Evolutionary conservation across 371 early-diverging fungal species (phyloP), one percentile per base, ranked within the genome.

Genomic region (Mortierella sp.): DNA sequence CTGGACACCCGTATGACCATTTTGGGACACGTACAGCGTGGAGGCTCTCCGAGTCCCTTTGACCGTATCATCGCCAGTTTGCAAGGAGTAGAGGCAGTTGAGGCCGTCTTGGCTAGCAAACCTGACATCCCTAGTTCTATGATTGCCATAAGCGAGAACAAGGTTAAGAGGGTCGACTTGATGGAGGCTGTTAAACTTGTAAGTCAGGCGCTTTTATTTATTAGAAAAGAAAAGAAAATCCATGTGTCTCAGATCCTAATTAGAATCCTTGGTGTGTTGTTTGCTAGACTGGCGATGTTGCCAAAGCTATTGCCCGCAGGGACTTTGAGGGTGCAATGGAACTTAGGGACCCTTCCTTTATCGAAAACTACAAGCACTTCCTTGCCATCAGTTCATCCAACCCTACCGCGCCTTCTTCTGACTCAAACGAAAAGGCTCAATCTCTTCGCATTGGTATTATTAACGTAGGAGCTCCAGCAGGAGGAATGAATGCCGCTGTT

Each of bases 11-110:
- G 99, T 26, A 94, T 97, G 47, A 96, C 99, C 4, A 96, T 92
- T 35, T 86, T 99, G 43, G 99, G 99, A 18, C 99, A 99, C 79
- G 95, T 99, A 18, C 99, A 99, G 88, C 93, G 99, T 64, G 99
- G 99, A 72, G 99, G 99, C 20, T 88, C 93, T 2, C 99, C 99
- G 24, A 93, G 95, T 70, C 95, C 96, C 30, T 95, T 89, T 83
- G 99, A 99, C 86, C 93, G 99, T 70, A 94, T 96, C 75, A 84
- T 98, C 75, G 87, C 97, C 5, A 98, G 99, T 1, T 90, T 96
- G 64, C 97, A 98, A 83, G 96, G 98, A 49, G 94, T 96, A 18
- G 97, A 95, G 84, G 99, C 99, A 37, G 96, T 98, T n/a, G 95
- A 99, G 73, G 96, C 96, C 5, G 95, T 96, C n/a, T 84, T 96